These are phyloP conservation scores for Phialocephala subalpina DNA, from an alignment of 2,329 filamentous ascomycete species.

Conservation along the genomic window DNA sequence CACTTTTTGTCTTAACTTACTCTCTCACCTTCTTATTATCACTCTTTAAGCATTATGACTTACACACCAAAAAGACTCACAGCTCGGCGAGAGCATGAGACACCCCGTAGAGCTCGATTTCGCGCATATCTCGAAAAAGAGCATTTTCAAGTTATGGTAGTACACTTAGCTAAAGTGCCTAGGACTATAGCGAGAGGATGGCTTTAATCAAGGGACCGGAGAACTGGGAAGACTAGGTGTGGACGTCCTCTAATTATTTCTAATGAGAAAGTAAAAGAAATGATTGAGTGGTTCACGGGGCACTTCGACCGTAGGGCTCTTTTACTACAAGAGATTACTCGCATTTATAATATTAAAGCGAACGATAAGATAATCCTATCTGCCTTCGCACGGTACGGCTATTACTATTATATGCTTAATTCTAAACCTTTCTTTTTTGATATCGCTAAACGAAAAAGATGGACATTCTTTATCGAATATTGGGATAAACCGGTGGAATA, in stretches of 20 bases:
- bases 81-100: neutral
- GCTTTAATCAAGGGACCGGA: neutral
- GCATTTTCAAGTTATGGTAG: neutral
- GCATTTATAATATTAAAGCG: conserved; percentile 12
- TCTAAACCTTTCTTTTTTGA: conserved; percentile 21
- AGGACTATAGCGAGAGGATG: neutral
- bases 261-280: conserved; percentile 16
- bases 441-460: conserved; percentile 20
- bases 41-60: neutral
- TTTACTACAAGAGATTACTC: conserved; percentile 12
- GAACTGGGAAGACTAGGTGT: neutral
- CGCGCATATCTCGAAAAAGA: neutral
- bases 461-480: conserved; percentile 24
- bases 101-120: neutral
- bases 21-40: too few species aligned
- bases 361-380: conserved; percentile 17
- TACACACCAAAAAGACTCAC: neutral
- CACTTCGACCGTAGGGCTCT: conserved; percentile 17
- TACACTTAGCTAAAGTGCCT: neutral
- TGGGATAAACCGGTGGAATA: conserved; percentile 23
- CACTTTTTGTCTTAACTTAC: too few species aligned
- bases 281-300: conserved; percentile 24
- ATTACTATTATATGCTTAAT: conserved; percentile 24
- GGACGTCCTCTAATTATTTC: conserved; percentile 7
- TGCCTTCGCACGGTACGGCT: conserved; percentile 24